phyloP scores from a whole-genome alignment of 2,329 filamentous ascomycete species.

The Thyridium curvatum region DNA sequence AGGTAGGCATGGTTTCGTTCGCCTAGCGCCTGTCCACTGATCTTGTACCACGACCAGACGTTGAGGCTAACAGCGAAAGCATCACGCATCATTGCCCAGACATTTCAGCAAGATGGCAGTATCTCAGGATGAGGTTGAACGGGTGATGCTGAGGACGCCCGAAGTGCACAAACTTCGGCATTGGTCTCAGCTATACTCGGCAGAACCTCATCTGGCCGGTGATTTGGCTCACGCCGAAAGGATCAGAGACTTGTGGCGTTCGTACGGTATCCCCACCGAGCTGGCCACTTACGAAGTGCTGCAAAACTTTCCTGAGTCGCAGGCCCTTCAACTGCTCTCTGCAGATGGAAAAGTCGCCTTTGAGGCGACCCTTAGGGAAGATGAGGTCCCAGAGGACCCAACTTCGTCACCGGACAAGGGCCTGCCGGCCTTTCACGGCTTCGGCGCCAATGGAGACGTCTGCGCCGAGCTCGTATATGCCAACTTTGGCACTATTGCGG shows the following conservation, averaged over 20 bases:
- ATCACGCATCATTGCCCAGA: too few relatives aligned
- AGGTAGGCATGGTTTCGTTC: too few relatives aligned
- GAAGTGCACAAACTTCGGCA: conserved; percentile 9
- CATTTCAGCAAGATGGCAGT: not conserved
- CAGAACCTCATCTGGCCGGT: conserved; percentile 13
- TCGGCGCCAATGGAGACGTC: conserved; percentile 65
- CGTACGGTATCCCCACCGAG: conserved; percentile 12
- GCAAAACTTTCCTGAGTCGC: conserved; percentile 44
- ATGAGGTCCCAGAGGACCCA: conserved; percentile 59
- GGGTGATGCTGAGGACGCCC: conserved; percentile 11
- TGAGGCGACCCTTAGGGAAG: conserved; percentile 61
- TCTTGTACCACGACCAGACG: too few relatives aligned
- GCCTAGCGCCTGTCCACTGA: too few relatives aligned
- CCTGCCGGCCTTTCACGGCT: conserved; percentile 68
- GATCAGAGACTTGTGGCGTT: conserved; percentile 15
- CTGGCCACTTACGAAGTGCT: conserved; percentile 42
- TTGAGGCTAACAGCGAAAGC: too few relatives aligned
- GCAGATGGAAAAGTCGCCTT: conserved; percentile 34
- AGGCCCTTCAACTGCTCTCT: conserved; percentile 7
- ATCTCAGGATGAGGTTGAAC: conserved; percentile 10
- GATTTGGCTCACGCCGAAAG: conserved; percentile 13
- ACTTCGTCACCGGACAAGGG: conserved; percentile 55
- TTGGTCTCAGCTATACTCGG: conserved; percentile 15
- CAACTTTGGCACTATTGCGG: conserved; percentile 54
- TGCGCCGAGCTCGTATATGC: conserved; percentile 57